Conservation (phyloP, 345 rosid species). For the Linum trigynum region DNA sequence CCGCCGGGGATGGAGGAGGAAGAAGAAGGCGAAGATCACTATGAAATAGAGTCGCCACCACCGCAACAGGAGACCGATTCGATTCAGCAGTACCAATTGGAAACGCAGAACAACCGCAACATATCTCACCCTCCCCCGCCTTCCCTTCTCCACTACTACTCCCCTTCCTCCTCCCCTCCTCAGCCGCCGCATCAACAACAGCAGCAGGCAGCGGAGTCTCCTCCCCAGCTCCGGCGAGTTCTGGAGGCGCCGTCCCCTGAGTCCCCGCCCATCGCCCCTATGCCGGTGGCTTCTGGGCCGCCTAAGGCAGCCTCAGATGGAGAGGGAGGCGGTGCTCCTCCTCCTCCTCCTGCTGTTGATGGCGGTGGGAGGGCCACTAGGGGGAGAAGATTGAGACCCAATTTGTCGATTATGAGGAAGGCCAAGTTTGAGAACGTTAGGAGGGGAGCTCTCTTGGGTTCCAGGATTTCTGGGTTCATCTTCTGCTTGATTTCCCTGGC, state of each 20-base stretch:
- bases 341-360: no score
- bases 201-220: neutral
- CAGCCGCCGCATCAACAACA: neutral
- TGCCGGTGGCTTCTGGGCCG: constrained; percentile 4
- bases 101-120: neutral
- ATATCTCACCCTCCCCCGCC: neutral
- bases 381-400: constrained; percentile 27
- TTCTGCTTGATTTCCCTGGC: constrained; percentile 68
- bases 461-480: constrained; percentile 50
- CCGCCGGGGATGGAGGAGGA: constrained; percentile 10
- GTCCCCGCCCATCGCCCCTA: constrained; percentile 7
- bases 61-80: constrained; percentile 27
- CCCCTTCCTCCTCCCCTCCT: neutral
- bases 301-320: constrained; percentile 21
- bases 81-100: neutral
- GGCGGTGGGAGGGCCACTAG: constrained; percentile 27
- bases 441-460: constrained; percentile 43
- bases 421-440: constrained; percentile 30
- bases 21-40: constrained; percentile 26
- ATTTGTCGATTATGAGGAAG: constrained; percentile 39
- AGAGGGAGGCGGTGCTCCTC: constrained; percentile 7
- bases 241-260: constrained; percentile 4
- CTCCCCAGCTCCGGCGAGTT: neutral
- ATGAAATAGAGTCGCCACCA: constrained; percentile 18
- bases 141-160: neutral